Evolutionary conservation across 805 yeast genomes (phyloP).

Genomic region (Saccharomycopsis oosterbeekiorum): DNA sequence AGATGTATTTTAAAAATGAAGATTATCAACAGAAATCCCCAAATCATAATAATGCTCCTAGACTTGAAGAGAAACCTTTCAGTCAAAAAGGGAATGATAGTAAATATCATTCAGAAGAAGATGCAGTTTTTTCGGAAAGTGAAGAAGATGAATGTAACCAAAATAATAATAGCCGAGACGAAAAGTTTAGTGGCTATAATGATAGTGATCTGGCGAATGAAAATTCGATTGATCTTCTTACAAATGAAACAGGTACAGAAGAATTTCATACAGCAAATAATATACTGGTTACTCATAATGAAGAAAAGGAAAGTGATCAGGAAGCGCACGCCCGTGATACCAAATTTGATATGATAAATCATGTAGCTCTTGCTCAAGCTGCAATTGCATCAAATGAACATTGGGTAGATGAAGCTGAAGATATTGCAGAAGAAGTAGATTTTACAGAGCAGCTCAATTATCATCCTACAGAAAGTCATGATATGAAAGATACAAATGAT

Average conservation of each 20-base stretch:
- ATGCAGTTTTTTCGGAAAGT: not conserved
- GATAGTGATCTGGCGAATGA: not conserved
- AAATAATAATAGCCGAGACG: no score
- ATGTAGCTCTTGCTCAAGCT: slow-evolving; percentile 1
- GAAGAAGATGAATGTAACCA: not conserved
- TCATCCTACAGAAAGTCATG: not conserved
- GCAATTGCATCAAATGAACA: not conserved
- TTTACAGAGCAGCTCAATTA: not conserved
- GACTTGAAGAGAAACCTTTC: not conserved
- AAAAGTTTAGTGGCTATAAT: not conserved
- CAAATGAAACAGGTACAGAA: not conserved
- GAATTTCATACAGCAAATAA: not conserved
- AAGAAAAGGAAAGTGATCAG: not conserved
- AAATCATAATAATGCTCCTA: not conserved
- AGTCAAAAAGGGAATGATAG: no score
- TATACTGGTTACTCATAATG: not conserved
- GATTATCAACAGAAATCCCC: not conserved
- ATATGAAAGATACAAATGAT: not conserved
- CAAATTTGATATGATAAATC: not conserved
- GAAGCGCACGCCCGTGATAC: not conserved
- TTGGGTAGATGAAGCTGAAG: not conserved
- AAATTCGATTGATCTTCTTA: not conserved
- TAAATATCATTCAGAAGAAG: no score
- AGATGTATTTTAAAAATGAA: not conserved
- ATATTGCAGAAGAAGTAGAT: not conserved